These are phyloP conservation scores for Immersiporthe knoxdaviesiana DNA, from an alignment of 2,329 filamentous ascomycete species.

Conservation along the genomic window DNA sequence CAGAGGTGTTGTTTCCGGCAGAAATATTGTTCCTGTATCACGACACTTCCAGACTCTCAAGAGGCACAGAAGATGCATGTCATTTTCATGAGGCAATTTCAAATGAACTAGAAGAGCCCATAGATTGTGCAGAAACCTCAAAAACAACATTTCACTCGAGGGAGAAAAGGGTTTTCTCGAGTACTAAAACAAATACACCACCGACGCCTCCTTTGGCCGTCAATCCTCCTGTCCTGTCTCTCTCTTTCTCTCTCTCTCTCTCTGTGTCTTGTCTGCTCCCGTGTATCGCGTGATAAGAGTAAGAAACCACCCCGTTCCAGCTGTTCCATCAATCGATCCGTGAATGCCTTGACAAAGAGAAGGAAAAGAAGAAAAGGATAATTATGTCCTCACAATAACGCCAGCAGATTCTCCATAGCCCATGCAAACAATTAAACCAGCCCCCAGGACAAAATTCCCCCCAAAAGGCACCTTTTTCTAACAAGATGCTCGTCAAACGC, in stretches of 20 bases:
- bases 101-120: not conserved
- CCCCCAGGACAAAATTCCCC: not conserved
- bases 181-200: slow-evolving; percentile 8
- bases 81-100: not conserved
- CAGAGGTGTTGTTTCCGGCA: not conserved
- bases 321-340: not conserved
- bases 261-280: too few species aligned
- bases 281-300: not conserved
- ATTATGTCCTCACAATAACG: not conserved
- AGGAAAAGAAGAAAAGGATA: not conserved
- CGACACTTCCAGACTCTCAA: not conserved
- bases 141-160: not conserved
- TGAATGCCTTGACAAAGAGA: not conserved
- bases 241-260: too few species aligned
- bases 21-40: not conserved
- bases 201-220: slow-evolving; percentile 1
- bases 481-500: not conserved
- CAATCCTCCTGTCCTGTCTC: not conserved
- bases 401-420: not conserved
- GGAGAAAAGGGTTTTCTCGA: not conserved
- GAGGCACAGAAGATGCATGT: not conserved
- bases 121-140: not conserved
- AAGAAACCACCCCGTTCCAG: not conserved
- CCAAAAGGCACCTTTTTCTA: not conserved
- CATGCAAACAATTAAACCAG: not conserved